These are phyloP conservation scores for Metschnikowia lochheadii DNA, from an alignment of 805 yeast species.

Conservation along the genomic window DNA sequence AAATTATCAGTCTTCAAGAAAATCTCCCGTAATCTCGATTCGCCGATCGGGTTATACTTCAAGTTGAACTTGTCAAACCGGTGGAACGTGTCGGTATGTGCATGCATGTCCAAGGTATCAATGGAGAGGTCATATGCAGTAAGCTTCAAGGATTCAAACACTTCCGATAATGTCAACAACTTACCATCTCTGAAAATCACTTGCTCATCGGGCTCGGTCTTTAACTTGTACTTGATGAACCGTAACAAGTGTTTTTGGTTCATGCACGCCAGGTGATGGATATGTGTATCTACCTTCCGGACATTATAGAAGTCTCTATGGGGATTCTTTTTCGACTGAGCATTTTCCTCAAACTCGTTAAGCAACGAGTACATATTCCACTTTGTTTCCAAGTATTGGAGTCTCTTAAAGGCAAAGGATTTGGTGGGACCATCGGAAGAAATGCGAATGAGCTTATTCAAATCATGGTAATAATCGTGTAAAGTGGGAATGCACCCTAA, in stretches of 20 bases:
- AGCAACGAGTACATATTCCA: slow-evolving; percentile 88
- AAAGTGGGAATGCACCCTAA: slow-evolving; percentile 72
- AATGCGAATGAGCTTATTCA: slow-evolving; percentile 65
- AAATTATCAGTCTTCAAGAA: slow-evolving; percentile 93
- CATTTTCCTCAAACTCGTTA: slow-evolving; percentile 89
- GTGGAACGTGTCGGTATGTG: slow-evolving; percentile 97
- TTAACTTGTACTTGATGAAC: slow-evolving; percentile 90
- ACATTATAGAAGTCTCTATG: slow-evolving; percentile 97
- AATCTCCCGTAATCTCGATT: slow-evolving; percentile 93
- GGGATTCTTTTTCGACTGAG: slow-evolving; percentile 87
- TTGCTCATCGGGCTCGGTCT: slow-evolving; percentile 78
- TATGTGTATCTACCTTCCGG: slow-evolving; percentile 96
- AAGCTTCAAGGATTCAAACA: slow-evolving; percentile 82
- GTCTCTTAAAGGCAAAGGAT: slow-evolving; percentile 89
- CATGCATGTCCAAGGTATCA: slow-evolving; percentile 98
- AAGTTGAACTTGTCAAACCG: slow-evolving; percentile 95
- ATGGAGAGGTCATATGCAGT: slow-evolving; percentile 94
- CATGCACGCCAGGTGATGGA: slow-evolving; percentile 99
- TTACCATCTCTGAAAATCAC: slow-evolving; percentile 93
- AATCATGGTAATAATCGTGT: slow-evolving; percentile 79
- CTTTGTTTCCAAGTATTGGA: slow-evolving; percentile 92
- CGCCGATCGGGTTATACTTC: slow-evolving; percentile 97
- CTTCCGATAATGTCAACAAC: slow-evolving; percentile 80
- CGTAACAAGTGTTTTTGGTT: slow-evolving; percentile 94
- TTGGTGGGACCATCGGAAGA: slow-evolving; percentile 96